Evolutionary conservation across 2,329 filamentous ascomycete genomes (phyloP), one percentile per base, ranked within the genome.

Genomic region (Fusarium sp.): DNA sequence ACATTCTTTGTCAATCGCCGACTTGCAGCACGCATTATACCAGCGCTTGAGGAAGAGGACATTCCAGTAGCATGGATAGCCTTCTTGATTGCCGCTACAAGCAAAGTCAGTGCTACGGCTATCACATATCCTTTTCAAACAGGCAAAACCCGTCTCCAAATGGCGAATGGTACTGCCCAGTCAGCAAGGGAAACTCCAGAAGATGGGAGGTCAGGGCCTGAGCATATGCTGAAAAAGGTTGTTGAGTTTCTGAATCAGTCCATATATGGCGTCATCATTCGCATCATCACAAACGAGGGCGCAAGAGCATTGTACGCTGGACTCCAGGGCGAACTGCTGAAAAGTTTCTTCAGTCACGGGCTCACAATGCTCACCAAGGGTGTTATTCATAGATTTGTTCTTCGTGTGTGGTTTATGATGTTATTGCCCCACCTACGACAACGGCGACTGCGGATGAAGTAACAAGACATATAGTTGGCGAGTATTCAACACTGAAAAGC

Each of bases 301-400:
- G 65, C 90, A 0, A 77, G 78, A 6, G 91, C 90, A 0, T 81
- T 97, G 11, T 97, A 97, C 76, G 88, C 91, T 51, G 94, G 94
- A 7, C 82, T 97, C 1, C 85, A 85, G 16, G 92, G 90, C 7
- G 93, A 97, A 79, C 84, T 97, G 5, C 79, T 94, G 11, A 94
- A 94, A 75, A 92, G 92, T 0, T 97, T 97, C 81, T 90, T 97
- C 74, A 90, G 89, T 24, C 94, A 97, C 75, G 94, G 94, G 1
- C 86, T 94, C 54, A 95, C 94, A 2, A 97, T 97, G 92, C 82
- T 95, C 57, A 89, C 92, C 62, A 97, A 97, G 80, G 92, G 95
- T 59, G 82, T 87, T 7, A 87, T 96, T 11, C 92, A 97, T 77
- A 84, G 87, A 29, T 79, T 90, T 18, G 88, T 97, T 59, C 87